Conservation (phyloP, 208 protist genomes). For the Leishmania martiniquensis region DNA sequence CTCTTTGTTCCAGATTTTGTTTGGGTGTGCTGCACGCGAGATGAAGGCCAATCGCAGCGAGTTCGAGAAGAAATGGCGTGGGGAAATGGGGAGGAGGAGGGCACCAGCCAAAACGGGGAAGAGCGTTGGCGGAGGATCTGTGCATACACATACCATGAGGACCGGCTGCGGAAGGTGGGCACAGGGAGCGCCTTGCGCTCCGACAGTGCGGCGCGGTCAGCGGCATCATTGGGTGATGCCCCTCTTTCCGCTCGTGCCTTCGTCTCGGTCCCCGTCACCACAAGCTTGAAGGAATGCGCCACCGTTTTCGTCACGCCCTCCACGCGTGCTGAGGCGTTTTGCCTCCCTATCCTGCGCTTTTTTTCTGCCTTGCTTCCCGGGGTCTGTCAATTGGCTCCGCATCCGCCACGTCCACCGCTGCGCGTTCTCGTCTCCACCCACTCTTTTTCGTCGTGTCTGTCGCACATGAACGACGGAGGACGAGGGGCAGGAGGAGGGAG, state of each 20-base stretch:
- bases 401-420: too few species aligned
- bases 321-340: too few species aligned
- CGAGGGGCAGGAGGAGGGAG: too few species aligned
- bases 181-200: not conserved
- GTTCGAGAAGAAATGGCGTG: not conserved
- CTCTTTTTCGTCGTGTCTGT: too few species aligned
- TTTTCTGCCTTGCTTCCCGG: not conserved
- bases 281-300: too few species aligned
- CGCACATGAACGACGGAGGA: too few species aligned
- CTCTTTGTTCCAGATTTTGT: not conserved
- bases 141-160: not conserved
- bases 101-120: not conserved
- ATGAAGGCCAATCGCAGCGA: not conserved
- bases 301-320: too few species aligned
- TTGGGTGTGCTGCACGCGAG: not conserved
- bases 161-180: not conserved
- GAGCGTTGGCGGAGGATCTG: not conserved
- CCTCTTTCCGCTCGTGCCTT: not conserved
- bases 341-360: not conserved
- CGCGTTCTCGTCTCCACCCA: too few species aligned
- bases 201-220: not conserved
- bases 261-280: not conserved
- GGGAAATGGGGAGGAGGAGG: not conserved
- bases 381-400: too few species aligned
- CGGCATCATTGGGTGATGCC: not conserved